Percentiles rank a stretch among this genome's conserved stretches.
Evolutionary conservation across 2,329 filamentous ascomycete genomes (phyloP).

Genomic region (Diaporthe sp.): DNA sequence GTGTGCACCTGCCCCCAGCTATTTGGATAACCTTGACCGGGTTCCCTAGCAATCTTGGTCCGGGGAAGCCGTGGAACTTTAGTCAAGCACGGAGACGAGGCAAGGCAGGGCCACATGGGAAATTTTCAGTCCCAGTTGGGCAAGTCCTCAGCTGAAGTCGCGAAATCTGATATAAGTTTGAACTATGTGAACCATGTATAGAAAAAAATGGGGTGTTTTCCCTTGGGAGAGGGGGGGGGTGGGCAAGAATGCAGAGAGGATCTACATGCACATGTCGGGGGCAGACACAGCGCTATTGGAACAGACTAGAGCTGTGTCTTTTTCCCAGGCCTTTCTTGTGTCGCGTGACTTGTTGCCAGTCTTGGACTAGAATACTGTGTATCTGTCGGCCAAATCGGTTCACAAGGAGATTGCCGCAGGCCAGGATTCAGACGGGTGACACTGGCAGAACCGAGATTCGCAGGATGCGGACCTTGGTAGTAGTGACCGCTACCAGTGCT

Average conservation of each 20-base stretch:
- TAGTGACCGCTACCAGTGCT: neutral
- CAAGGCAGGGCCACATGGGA: neutral
- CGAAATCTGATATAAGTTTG: neutral
- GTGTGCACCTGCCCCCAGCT: too few species aligned
- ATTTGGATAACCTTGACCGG: neutral
- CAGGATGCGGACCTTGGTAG: neutral
- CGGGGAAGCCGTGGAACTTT: neutral
- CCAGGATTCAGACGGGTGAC: neutral
- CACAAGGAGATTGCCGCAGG: slow-evolving; percentile 11
- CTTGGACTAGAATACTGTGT: neutral
- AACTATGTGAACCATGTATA: neutral
- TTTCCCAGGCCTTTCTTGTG: neutral
- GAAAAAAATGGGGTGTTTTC: too few species aligned
- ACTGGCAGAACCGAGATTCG: slow-evolving; percentile 28
- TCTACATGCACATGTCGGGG: neutral
- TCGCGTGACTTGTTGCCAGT: slow-evolving; percentile 4
- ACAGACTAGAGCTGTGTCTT: neutral
- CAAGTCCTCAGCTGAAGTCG: neutral
- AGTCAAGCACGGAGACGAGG: neutral
- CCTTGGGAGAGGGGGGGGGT: neutral
- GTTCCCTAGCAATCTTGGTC: neutral
- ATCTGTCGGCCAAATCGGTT: neutral
- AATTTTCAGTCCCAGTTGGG: neutral
- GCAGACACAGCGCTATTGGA: neutral
- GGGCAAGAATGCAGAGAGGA: too few species aligned